Conservation (phyloP, 352 stramenopile genomes). For the Phytophthora meadii region DNA sequence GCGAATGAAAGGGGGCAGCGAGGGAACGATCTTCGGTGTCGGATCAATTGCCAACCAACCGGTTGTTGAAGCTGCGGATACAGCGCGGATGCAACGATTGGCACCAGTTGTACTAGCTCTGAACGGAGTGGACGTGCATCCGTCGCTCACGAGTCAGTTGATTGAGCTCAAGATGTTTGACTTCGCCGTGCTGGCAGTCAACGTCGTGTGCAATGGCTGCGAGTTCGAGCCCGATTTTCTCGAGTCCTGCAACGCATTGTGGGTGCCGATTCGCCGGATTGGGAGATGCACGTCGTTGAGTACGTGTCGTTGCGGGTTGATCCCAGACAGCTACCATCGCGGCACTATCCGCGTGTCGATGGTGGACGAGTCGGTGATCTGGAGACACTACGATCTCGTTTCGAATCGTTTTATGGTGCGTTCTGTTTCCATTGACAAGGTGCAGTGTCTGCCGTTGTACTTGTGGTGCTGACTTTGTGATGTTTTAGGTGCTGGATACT, state of each 20-base stretch:
- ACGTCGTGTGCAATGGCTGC: slow-evolving; percentile 67
- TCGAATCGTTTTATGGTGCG: slow-evolving; percentile 78
- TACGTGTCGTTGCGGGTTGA: slow-evolving; percentile 72
- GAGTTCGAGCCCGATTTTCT: slow-evolving; percentile 85
- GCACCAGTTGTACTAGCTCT: slow-evolving; percentile 58
- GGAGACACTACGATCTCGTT: slow-evolving; percentile 72
- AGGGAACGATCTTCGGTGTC: slow-evolving; percentile 53
- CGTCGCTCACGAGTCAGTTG: slow-evolving; percentile 31
- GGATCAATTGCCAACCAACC: slow-evolving; percentile 16
- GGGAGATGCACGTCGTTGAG: slow-evolving; percentile 57
- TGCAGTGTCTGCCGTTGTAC: no score
- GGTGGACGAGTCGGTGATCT: slow-evolving; percentile 80
- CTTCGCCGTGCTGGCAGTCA: slow-evolving; percentile 67
- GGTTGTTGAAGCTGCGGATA: slow-evolving; percentile 4
- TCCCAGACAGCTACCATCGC: slow-evolving; percentile 77
- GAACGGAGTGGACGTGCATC: slow-evolving; percentile 55
- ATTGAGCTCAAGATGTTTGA: slow-evolving; percentile 72
- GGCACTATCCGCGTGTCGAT: slow-evolving; percentile 70
- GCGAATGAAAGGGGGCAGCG: slow-evolving; percentile 72
- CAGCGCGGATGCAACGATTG: slow-evolving; percentile 27
- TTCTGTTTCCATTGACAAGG: neutral
- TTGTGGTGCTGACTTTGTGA: slow-evolving; percentile 2
- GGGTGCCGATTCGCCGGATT: slow-evolving; percentile 67
- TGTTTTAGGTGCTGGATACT: slow-evolving; percentile 43
- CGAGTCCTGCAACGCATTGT: slow-evolving; percentile 69